Percentiles rank a stretch among this genome's conserved stretches.
Evolutionary conservation across 2,329 filamentous ascomycete genomes (phyloP).

Genomic region (Acarospora socialis): DNA sequence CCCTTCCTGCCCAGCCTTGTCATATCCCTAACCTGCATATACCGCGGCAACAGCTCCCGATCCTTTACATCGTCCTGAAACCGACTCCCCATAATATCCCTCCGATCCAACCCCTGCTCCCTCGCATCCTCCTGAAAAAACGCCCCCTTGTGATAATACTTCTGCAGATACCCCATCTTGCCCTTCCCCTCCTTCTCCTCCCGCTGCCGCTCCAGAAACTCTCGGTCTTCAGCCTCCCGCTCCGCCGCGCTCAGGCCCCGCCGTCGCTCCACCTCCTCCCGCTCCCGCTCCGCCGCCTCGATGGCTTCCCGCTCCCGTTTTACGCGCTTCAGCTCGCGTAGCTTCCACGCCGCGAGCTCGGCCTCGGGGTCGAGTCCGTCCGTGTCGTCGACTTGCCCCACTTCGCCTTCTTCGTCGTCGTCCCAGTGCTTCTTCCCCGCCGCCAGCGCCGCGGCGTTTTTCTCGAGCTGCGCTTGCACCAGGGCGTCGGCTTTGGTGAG

Average conservation of each 20-base stretch:
- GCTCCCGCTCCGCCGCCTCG: constrained; percentile 68
- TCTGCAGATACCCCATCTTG: constrained; percentile 82
- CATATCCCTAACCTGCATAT: constrained; percentile 86
- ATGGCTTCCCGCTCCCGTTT: constrained; percentile 77
- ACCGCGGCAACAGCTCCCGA: constrained; percentile 72
- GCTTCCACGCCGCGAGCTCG: constrained; percentile 83
- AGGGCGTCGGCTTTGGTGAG: constrained; percentile 63
- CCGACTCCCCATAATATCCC: constrained; percentile 72
- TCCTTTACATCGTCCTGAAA: constrained; percentile 76
- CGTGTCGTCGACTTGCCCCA: constrained; percentile 66
- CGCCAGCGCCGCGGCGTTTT: constrained; percentile 59
- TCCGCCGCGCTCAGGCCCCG: constrained; percentile 78
- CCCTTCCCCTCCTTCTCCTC: constrained; percentile 62
- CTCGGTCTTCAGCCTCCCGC: constrained; percentile 69
- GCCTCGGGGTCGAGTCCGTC: constrained; percentile 77
- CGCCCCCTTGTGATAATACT: constrained; percentile 92
- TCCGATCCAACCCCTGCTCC: constrained; percentile 58
- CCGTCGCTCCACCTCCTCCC: constrained; percentile 65
- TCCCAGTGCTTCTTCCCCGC: constrained; percentile 80
- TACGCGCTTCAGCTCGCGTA: constrained; percentile 78
- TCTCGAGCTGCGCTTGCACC: constrained; percentile 77
- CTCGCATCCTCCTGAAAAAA: constrained; percentile 79
- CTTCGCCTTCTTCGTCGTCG: constrained; percentile 48
- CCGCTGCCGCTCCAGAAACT: constrained; percentile 60
- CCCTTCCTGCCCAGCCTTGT: constrained; percentile 88